Evolutionary conservation across 2,329 filamentous ascomycete species (phyloP), one percentile per base, ranked within the genome.

Genomic region (Fusarium poae): DNA sequence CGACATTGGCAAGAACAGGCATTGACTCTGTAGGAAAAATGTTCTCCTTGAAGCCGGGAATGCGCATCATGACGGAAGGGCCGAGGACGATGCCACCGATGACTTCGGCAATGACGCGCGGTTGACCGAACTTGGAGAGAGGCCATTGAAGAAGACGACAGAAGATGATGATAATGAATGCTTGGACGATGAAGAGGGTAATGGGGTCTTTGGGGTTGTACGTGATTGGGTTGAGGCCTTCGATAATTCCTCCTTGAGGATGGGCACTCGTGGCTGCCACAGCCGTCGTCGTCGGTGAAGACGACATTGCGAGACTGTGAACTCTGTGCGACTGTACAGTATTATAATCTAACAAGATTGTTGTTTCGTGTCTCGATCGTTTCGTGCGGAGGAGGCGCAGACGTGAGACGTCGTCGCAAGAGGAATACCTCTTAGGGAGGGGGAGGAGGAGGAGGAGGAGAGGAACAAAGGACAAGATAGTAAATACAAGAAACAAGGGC

Each of bases 31-130:
- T 75, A 0, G 94, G 93, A 75, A 97, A 97, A 69, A 97, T 95
- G 67, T 90, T 84, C 4, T 83, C 79, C 51, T 88, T 84, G 81
- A 97, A 97, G 39, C 90, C 89, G 2, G 93, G 93, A 23, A 97
- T 93, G 53, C 91, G 89, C 75, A 93, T 93, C 88, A 97, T 91
- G 23, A 97, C 91, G 0, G 94, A 96, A 2, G 94, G 94, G 5
- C 94, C 94, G 2, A 97, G 85, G 37, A 97, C 79, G 74, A 96
- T 92, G 54, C 92, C 92, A n/a, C 91, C 92, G 57, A 95, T 88
- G 61, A 96, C 92, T 80, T 96, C 92, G 50, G 92, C 91, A 72
- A 96, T 94, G 70, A 96, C 92, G 46, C 91, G 88, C 67, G 92
- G 92, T 76, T 96, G 92, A 57, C 91, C 89, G 50, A 96, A 84